These are phyloP conservation scores for Tinospora cordifolia DNA, from an alignment of 164 flowering plant species.

Conservation along the genomic window DNA sequence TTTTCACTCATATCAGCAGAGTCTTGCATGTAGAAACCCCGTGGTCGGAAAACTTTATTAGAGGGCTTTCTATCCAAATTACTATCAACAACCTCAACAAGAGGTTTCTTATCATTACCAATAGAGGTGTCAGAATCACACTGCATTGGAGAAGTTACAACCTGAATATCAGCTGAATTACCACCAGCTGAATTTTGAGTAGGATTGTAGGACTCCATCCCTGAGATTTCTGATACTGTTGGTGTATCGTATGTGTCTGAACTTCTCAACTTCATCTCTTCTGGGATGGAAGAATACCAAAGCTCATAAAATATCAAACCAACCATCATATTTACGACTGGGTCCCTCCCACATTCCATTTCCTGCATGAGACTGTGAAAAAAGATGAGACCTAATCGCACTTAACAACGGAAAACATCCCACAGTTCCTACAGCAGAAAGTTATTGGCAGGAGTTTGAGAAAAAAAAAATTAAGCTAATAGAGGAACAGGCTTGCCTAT, in stretches of 20 bases:
- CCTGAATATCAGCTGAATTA: constrained; percentile 24
- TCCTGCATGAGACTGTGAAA: constrained; percentile 45
- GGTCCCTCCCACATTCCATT: constrained; percentile 27
- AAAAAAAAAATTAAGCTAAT: background rate
- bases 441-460: background rate
- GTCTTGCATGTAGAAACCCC: constrained; percentile 24
- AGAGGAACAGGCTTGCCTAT: background rate
- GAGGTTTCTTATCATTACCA: constrained; percentile 28
- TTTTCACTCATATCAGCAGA: constrained; percentile 29
- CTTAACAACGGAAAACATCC: background rate
- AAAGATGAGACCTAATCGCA: background rate
- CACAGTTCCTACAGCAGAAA: background rate
- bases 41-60: constrained; percentile 11
- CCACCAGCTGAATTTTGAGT: constrained; percentile 22
- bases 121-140: constrained; percentile 48
- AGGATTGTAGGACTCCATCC: constrained; percentile 8
- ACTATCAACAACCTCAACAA: constrained; percentile 10
- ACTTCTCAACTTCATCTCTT: constrained; percentile 39
- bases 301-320: constrained; percentile 55
- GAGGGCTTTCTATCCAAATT: constrained; percentile 16
- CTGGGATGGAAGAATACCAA: constrained; percentile 54
- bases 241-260: constrained; percentile 16
- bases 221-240: constrained; percentile 24
- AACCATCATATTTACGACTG: constrained; percentile 43
- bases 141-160: constrained; percentile 11